phyloP scores from a whole-genome alignment of 352 stramenopile species.

The Pythium aphanidermatum region DNA sequence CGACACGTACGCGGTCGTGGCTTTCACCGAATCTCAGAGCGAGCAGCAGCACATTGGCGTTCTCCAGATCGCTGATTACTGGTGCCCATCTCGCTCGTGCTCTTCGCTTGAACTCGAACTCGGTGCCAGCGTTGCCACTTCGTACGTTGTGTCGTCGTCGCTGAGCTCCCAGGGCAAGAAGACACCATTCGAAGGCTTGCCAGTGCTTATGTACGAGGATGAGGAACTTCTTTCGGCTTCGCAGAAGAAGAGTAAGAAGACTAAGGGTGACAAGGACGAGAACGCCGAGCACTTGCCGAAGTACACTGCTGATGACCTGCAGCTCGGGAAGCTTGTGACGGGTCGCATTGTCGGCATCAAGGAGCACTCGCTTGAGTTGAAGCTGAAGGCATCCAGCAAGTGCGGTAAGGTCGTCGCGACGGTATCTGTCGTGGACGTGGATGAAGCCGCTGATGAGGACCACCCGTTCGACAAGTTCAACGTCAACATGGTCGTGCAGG shows the following conservation, averaged over 20 bases:
- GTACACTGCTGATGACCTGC: conserved; percentile 54
- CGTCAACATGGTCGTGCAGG: conserved; percentile 63
- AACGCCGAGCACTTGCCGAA: conserved; percentile 56
- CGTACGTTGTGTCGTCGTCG: conserved; percentile 37
- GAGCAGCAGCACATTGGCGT: conserved; percentile 39
- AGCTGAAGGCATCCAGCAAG: conserved; percentile 67
- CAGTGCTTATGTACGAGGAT: conserved; percentile 54
- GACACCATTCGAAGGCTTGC: conserved; percentile 72
- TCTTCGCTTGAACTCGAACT: conserved; percentile 49
- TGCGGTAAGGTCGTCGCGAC: conserved; percentile 66
- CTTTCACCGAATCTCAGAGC: conserved; percentile 39
- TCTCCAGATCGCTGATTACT: conserved; percentile 72
- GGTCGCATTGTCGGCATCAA: conserved; percentile 72
- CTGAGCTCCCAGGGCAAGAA: conserved; percentile 31
- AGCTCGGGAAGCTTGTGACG: conserved; percentile 58
- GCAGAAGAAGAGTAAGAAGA: conserved; percentile 27
- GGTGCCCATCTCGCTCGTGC: conserved; percentile 58
- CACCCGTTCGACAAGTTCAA: conserved; percentile 82
- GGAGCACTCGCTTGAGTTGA: conserved; percentile 79
- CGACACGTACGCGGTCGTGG: conserved; percentile 58
- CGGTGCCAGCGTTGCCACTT: conserved; percentile 23
- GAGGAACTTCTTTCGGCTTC: conserved; percentile 28
- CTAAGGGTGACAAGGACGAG: conserved; percentile 17
- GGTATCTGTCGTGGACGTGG: conserved; percentile 83
- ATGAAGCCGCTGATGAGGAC: conserved; percentile 28